Base-by-base conservation (phyloP, 345 rosid species). In the Bruguiera parviflora region DNA sequence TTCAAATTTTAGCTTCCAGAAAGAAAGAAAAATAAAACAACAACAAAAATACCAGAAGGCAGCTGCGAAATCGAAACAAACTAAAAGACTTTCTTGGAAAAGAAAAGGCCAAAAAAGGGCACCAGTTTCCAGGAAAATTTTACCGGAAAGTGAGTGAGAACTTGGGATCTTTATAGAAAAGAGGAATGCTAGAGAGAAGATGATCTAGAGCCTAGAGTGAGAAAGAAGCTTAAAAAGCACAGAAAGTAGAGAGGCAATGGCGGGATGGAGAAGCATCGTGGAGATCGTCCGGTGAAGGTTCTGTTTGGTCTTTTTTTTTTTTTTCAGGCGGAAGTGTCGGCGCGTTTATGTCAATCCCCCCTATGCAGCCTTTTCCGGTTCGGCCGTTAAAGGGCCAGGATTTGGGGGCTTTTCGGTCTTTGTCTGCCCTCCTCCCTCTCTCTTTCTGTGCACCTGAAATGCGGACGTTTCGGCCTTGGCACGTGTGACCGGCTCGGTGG, bases 261-360 rank as follows among this genome's bases (percentile, higher is more conserved):
- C 13, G 46, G 31, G 25, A 16, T 19, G 35, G 47, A 25, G 61
- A 37, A 67, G 72, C 79, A 66, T 76, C 72, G 79, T 43, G 61
- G 72, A 71, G 79, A 76, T 76, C 79, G 79, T 63, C 79, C 35
- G 43, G 52, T 53, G 61, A 51, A 52, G 31, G 52, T 31, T 15
- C 3, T 6, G 61, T 55, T 21, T 27, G 28, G 18, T 21, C 8
- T 22, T 32, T 0, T 56, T 2, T 43, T 18, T 4, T 21, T 5
- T 53, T 20, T 27, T 55, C 9, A 55, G 29, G 6, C 15, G 16
- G 11, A 11, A 43, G 16, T 0, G 47, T 13, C 4, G 16, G 15
- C 35, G 59, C 16, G 59, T 24, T 18, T n/a, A 19, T 35, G 47
- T 67, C 79, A 75, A 76, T 71, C 57, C 65, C 71, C 67, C 75